These are phyloP conservation scores for Pulveroboletus sp. DNA, from an alignment of 768 basidiomycete genomes.

Conservation along the genomic window DNA sequence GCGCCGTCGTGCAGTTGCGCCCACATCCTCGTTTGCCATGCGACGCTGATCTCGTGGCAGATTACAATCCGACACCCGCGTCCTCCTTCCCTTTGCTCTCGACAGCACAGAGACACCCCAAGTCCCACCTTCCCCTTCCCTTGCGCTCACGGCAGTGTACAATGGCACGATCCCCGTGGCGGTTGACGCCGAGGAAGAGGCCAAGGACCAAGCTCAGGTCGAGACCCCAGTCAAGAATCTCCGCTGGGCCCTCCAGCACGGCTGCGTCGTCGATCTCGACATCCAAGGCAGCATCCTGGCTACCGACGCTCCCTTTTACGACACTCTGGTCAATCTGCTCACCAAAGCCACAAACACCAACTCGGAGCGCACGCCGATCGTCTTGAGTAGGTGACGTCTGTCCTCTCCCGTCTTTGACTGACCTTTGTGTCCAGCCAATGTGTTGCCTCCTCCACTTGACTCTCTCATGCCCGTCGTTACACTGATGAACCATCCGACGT, in stretches of 20 bases:
- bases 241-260: conserved; percentile 60
- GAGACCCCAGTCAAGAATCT: conserved; percentile 50
- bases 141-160: conserved; percentile 54
- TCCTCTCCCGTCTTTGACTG: background rate
- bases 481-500: conserved; percentile 73
- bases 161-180: conserved; percentile 40
- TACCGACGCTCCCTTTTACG: conserved; percentile 49
- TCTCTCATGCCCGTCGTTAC: conserved; percentile 69
- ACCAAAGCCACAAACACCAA: conserved; percentile 46
- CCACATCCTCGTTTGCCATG: background rate
- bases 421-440: conserved; percentile 50
- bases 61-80: conserved; percentile 28
- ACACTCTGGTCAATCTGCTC: conserved; percentile 68
- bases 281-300: conserved; percentile 50
- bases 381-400: conserved; percentile 49
- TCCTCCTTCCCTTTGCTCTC: conserved; percentile 59
- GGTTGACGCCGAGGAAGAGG: conserved; percentile 19
- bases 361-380: conserved; percentile 49
- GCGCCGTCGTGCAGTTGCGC: no score
- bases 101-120: conserved; percentile 42
- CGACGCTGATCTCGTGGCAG: conserved; percentile 10
- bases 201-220: conserved; percentile 20
- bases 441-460: conserved; percentile 76
- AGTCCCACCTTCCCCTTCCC: conserved; percentile 24
- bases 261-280: conserved; percentile 67